Evolutionary conservation across 176 grass and related monocot species (phyloP).

Genomic region (Aegilops sharonensis): DNA sequence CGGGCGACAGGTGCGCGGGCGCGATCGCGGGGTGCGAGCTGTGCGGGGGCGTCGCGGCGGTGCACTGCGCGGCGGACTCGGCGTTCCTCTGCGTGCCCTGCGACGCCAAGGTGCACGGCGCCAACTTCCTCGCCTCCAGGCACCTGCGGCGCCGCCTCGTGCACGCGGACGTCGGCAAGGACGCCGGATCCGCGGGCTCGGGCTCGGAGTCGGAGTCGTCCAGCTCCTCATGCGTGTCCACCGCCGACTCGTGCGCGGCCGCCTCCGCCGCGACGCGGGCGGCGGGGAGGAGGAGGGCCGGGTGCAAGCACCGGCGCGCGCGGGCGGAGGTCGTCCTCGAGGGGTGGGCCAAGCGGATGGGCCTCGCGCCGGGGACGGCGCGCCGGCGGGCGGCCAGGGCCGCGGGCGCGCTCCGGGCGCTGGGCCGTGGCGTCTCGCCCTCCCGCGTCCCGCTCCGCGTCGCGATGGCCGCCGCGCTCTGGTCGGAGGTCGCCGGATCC

Average conservation of each 20-base stretch:
- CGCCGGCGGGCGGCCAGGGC: conserved; percentile 19
- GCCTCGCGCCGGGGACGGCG: not conserved
- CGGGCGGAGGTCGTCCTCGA: conserved; percentile 36
- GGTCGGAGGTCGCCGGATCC: conserved; percentile 19
- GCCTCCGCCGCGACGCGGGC: not conserved
- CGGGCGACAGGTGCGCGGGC: not conserved
- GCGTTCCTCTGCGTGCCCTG: conserved; percentile 76
- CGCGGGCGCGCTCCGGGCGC: not conserved
- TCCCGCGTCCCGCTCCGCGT: conserved; percentile 35
- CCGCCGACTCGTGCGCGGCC: not conserved
- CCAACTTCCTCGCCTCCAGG: conserved; percentile 86
- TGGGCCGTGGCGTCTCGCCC: conserved; percentile 22
- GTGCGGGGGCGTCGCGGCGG: conserved; percentile 47
- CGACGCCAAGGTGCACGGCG: conserved; percentile 82
- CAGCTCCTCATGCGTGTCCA: conserved; percentile 31
- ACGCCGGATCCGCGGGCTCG: not conserved
- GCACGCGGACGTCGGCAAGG: not conserved
- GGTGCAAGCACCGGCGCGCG: not conserved
- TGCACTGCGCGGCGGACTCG: conserved; percentile 83
- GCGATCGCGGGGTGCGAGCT: conserved; percentile 50
- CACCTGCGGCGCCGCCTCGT: conserved; percentile 54
- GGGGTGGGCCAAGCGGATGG: conserved; percentile 42
- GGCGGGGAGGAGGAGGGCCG: not conserved
- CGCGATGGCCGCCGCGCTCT: conserved; percentile 55
- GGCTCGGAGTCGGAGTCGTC: not conserved